Evolutionary conservation across 2,329 filamentous ascomycete genomes (phyloP), one percentile per base, ranked within the genome.

Genomic region (Talaromyces albobiverticillius): DNA sequence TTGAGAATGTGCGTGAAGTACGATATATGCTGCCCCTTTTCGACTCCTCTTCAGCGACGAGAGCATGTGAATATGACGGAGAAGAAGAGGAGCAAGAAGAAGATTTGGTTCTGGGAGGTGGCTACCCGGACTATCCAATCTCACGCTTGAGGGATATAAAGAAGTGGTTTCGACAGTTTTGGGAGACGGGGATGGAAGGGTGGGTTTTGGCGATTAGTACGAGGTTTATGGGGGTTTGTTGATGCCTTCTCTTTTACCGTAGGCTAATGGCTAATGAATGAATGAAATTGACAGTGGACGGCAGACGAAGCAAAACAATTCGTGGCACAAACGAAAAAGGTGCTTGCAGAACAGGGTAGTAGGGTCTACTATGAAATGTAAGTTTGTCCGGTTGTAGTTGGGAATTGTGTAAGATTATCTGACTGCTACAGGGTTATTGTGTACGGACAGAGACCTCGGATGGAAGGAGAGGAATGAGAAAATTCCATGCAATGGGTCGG

Each of bases 201-300:
- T 69, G 67, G 66, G 54, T 55, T 14, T 58, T 69, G 58, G 54
- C 60, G 10, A 53, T 66, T 14, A 51, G 62, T n/a, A 66, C 65
- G 4, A 61, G 53, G 14, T 53, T 63, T 34, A 57, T 66, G 25
- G 63, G 64, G 53, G 65, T 59, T 55, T 60, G 55, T 56, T 18
- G 32, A 4, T 20, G 11, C 18, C 4, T 18, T 46, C 11, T 20
- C 11, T 32, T n/a, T 31, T 6, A 14, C 5, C 23, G 9, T 48
- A 14, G 14, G 41, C 3, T 14, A 18, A 26, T 16, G 8, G 3
- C 22, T 11, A 13, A 16, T 23, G n/a, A 13, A 36, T 36, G 14
- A 36, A 18, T 18, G 5, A 34, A 18, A 22, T 6, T 3, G 2
- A 32, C 51, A 68, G 66, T 68, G 64, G 64, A 61, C 63, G 10